Percentiles rank a stretch among this genome's conserved stretches.
Evolutionary conservation across 805 yeast genomes (phyloP).

Genomic region (Cyberlindnera euphorbiae): DNA sequence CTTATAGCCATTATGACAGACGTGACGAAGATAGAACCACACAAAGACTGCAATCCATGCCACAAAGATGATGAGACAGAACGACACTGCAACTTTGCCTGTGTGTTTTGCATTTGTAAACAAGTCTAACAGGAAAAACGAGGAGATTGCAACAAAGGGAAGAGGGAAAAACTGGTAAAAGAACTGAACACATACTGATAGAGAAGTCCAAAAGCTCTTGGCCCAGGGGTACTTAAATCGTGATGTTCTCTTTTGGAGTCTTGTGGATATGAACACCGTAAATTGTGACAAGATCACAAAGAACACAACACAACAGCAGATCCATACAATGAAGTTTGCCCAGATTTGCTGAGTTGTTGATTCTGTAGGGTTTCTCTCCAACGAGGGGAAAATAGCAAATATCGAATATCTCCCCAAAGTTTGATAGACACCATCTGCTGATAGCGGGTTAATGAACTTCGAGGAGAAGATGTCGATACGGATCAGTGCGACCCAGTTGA

Average conservation of each 20-base stretch:
- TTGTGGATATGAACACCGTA: background rate
- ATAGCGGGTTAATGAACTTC: constrained; percentile 9
- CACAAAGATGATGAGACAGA: constrained; percentile 3
- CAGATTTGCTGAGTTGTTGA: constrained; percentile 36
- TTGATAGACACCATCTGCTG: constrained; percentile 35
- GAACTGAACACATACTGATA: constrained; percentile 5
- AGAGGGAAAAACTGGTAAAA: constrained; percentile 10
- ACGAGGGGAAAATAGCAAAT: constrained; percentile 19
- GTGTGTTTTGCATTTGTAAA: background rate
- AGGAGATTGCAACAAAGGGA: constrained; percentile 10
- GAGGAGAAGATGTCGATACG: constrained; percentile 16
- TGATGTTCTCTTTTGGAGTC: background rate
- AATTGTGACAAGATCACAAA: constrained; percentile 2
- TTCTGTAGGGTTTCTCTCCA: constrained; percentile 36
- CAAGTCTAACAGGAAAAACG: constrained; percentile 5
- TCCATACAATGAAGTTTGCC: constrained; percentile 38
- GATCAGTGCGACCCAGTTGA: constrained; percentile 55
- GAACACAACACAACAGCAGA: constrained; percentile 6
- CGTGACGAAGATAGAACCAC: constrained; percentile 13
- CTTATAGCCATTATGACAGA: constrained; percentile 5
- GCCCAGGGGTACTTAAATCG: constrained; percentile 6
- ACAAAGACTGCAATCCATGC: constrained; percentile 5
- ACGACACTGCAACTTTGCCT: constrained; percentile 1
- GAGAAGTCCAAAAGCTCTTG: background rate
- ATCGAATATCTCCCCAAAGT: constrained; percentile 24